These are phyloP conservation scores for Funneliformis geosporum DNA, from an alignment of 192 early-diverging fungal species.

Conservation along the genomic window DNA sequence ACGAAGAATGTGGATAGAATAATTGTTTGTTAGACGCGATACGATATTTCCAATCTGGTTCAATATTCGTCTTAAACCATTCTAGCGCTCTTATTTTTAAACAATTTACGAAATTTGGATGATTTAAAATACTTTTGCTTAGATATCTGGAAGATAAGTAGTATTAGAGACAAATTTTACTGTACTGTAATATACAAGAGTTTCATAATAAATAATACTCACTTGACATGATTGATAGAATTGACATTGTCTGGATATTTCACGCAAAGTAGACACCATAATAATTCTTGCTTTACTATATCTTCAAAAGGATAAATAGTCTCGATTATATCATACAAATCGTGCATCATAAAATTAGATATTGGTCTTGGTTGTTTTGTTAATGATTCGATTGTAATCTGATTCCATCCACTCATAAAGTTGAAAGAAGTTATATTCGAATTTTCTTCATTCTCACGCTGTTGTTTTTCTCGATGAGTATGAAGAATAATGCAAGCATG, in stretches of 20 bases:
- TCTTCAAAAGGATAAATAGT: slow-evolving; percentile 30
- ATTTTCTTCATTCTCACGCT: too few species aligned
- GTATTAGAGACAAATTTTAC: too few species aligned
- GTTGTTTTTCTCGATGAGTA: slow-evolving; percentile 22
- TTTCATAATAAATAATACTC: too few species aligned
- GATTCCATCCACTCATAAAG: slow-evolving; percentile 35
- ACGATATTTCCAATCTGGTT: slow-evolving; percentile 20
- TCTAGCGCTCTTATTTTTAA: slow-evolving; percentile 3
- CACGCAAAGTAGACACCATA: slow-evolving; percentile 35
- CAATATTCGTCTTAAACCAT: slow-evolving; percentile 17
- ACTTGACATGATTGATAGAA: slow-evolving; percentile 31
- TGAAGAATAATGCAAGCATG: slow-evolving; percentile 34
- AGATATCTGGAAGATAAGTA: too few species aligned
- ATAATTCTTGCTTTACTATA: slow-evolving; percentile 30
- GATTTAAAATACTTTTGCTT: not conserved
- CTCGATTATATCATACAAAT: slow-evolving; percentile 16
- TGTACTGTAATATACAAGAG: too few species aligned
- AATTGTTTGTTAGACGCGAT: slow-evolving; percentile 28
- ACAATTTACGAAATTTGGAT: not conserved
- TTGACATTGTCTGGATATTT: slow-evolving; percentile 23
- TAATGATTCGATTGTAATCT: slow-evolving; percentile 30
- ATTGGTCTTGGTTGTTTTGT: slow-evolving; percentile 19
- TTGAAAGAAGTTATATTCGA: slow-evolving; percentile 3
- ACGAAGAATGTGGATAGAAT: slow-evolving; percentile 29
- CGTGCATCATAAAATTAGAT: slow-evolving; percentile 15